These are phyloP conservation scores for Verticillium nubilum DNA, from an alignment of 2,329 filamentous ascomycete species.

Conservation along the genomic window DNA sequence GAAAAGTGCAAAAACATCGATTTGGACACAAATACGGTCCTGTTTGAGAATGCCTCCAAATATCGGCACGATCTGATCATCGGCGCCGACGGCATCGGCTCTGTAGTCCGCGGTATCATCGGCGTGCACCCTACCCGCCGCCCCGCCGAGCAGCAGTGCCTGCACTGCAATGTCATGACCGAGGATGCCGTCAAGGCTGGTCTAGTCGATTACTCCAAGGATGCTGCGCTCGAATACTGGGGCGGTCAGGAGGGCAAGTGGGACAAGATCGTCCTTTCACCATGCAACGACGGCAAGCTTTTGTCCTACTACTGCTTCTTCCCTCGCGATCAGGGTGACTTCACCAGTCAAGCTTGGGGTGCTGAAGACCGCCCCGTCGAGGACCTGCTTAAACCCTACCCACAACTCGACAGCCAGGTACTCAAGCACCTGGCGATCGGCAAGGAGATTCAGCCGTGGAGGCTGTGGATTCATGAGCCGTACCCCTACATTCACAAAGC, in stretches of 20 bases:
- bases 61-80: conserved; percentile 54
- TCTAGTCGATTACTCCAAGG: conserved; percentile 55
- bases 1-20: conserved; percentile 46
- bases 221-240: conserved; percentile 65
- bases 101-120: conserved; percentile 55
- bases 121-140: conserved; percentile 55
- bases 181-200: conserved; percentile 55
- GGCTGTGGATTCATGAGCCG: conserved; percentile 57
- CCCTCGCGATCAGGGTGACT: conserved; percentile 54
- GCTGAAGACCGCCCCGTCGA: conserved; percentile 45
- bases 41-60: conserved; percentile 45
- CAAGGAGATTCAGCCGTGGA: conserved; percentile 59
- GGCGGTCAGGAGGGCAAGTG: conserved; percentile 57
- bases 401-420: conserved; percentile 53
- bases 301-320: conserved; percentile 70
- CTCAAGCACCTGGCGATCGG: conserved; percentile 52
- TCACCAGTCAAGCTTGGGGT: conserved; percentile 55
- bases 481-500: conserved; percentile 52
- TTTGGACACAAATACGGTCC: conserved; percentile 39
- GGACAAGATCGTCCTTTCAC: conserved; percentile 67
- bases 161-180: conserved; percentile 60
- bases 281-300: conserved; percentile 60
- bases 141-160: conserved; percentile 55
- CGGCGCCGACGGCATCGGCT: conserved; percentile 64
- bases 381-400: conserved; percentile 56